Evolutionary conservation across 2,329 filamentous ascomycete genomes (phyloP).

Genomic region (Arthrinium phaeospermum): DNA sequence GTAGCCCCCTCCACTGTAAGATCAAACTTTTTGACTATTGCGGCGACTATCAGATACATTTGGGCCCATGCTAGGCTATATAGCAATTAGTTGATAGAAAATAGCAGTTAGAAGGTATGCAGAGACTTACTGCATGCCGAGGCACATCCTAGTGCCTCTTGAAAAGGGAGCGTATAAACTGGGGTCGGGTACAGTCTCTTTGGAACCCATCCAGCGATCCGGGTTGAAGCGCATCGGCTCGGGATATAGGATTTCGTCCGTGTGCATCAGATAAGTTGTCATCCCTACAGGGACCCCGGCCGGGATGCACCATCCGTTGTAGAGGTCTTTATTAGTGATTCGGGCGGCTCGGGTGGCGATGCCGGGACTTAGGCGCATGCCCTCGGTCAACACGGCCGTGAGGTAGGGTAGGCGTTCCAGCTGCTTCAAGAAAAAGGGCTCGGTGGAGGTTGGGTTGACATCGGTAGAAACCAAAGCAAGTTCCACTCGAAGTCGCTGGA

Average conservation of each 20-base stretch:
- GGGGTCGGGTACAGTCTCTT: neutral
- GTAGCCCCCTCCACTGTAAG: neutral
- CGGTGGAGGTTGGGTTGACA: fast-evolving
- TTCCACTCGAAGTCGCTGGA: conserved; percentile 22
- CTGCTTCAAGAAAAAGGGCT: neutral
- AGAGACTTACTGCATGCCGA: conserved; percentile 19
- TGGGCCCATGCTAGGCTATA: neutral
- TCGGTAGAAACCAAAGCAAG: neutral
- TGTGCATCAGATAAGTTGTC: neutral
- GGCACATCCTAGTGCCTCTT: conserved; percentile 19
- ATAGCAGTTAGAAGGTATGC: neutral
- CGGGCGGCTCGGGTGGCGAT: neutral
- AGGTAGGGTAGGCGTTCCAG: neutral
- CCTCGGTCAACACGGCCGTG: neutral
- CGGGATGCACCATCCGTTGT: neutral
- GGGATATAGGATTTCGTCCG: neutral
- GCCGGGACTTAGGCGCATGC: neutral
- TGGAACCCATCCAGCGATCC: neutral
- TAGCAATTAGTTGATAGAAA: neutral
- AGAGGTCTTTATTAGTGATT: neutral
- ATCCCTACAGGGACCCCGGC: neutral
- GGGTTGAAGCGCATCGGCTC: neutral
- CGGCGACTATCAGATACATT: neutral
- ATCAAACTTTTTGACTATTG: neutral
- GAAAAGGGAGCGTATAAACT: conserved; percentile 16